Evolutionary conservation across 2,329 filamentous ascomycete genomes (phyloP), one percentile per base, ranked within the genome.

Genomic region (Penicillium palitans): DNA sequence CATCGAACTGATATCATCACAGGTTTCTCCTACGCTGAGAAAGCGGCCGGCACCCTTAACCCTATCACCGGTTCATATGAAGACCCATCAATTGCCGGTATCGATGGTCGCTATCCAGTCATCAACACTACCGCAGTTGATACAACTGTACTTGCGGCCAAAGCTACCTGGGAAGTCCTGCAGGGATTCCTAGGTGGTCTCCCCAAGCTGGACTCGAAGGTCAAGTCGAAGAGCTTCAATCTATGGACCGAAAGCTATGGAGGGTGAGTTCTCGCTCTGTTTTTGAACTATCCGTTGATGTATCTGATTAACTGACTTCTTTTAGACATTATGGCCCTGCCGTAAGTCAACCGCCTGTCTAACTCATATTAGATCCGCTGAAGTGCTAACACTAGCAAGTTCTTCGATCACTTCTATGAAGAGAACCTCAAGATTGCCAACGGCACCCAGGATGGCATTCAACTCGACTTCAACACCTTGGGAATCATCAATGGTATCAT

Each of bases 401-500:
- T 86, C 72, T 84, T 79, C 72, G 78, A 80, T 55, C 80, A 84
- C 68, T 86, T 87, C 69, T 78, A 83, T 53, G 74, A 84, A 24
- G 81, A 87, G 64, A 87, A 86, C 60, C 69, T 79, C 50, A 74
- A 78, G 55, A 85, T 87, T 61, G 66, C 74, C 45, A 82, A 81
- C 35, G 82, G 82, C 5, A 76, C 71, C 2, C 70, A 74, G 25
- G 69, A 77, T 0, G 83, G 83, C 13, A 77, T 81, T 27, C 72
- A 79, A 15, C 77, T 86, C 6, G 78, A 83, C 48, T 81, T 84
- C 70, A 81, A 83, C 62, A 79, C 80, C 0, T 75, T 84, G 25
- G 79, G 83, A 2, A 80, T 85, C 33, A 81, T 81, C 40, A 85
- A 85, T 59, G 83, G 81, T 4, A 83, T 85, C 64, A 81, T 85